A percentile compares a stretch with the other conserved stretches of the same genome.
phyloP scores from a whole-genome alignment of 768 basidiomycete genomes.

The Boletales sp. region DNA sequence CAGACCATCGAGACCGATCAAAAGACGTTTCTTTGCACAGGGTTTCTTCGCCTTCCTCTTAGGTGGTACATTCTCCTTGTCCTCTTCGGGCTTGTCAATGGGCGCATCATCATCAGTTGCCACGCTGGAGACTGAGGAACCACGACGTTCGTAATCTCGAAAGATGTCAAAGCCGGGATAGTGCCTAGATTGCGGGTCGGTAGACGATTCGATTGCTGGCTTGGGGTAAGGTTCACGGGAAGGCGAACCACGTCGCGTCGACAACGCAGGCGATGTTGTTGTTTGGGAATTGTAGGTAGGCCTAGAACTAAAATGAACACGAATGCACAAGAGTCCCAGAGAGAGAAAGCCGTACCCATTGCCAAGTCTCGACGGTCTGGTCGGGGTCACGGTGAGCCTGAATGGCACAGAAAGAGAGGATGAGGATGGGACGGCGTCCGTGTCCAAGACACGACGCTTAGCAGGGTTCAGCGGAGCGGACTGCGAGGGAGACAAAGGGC shows the following conservation, averaged over 20 bases:
- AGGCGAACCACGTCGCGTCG: conserved; percentile 12
- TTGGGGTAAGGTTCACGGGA: conserved; percentile 19
- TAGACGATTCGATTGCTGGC: conserved; percentile 37
- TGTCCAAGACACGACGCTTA: conserved; percentile 63
- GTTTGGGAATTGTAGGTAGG: conserved; percentile 8
- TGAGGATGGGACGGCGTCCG: conserved; percentile 46
- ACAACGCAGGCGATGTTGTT: conserved; percentile 10
- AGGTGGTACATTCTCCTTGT: conserved; percentile 61
- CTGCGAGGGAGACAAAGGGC: conserved; percentile 56
- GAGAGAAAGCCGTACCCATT: conserved; percentile 26
- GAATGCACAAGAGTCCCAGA: too few species aligned
- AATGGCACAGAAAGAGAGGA: conserved; percentile 29
- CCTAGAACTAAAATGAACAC: conserved; percentile 2
- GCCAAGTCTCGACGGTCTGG: conserved; percentile 31
- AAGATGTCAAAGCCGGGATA: conserved; percentile 66
- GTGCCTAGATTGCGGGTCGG: conserved; percentile 55
- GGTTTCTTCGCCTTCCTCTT: conserved; percentile 45
- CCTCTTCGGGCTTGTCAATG: conserved; percentile 30
- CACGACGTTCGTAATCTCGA: conserved; percentile 37
- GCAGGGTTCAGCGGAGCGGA: conserved; percentile 53
- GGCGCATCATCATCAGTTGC: conserved; percentile 1
- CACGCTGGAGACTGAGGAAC: not conserved
- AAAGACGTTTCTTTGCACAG: conserved; percentile 21
- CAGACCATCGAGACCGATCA: not conserved
- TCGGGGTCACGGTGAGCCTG: conserved; percentile 25